Evolutionary conservation across 805 yeast species (phyloP).

Genomic region (Lipomyces starkeyi): DNA sequence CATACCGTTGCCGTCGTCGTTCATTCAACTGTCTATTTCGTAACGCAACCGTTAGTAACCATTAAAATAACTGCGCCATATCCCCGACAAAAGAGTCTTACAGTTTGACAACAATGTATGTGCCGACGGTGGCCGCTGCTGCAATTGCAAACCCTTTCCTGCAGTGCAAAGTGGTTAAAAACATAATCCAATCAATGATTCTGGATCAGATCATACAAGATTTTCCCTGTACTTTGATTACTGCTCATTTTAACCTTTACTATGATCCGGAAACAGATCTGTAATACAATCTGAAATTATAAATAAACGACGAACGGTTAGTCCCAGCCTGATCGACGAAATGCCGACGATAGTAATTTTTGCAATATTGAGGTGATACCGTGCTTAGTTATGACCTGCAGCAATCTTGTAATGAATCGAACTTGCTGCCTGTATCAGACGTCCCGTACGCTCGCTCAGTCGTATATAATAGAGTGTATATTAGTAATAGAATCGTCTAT

Average conservation of each 20-base stretch:
- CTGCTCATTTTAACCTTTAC: background rate
- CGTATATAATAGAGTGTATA: background rate
- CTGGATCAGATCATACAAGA: background rate
- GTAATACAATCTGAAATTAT: background rate
- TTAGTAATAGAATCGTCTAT: background rate
- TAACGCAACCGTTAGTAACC: background rate
- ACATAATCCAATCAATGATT: background rate
- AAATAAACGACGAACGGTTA: no score
- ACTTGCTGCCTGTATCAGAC: background rate
- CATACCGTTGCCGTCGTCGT: constrained; percentile 21
- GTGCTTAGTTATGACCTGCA: background rate
- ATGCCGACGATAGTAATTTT: no score
- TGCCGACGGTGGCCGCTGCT: constrained; percentile 20
- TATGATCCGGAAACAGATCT: background rate
- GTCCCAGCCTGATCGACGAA: no score
- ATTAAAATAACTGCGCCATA: background rate
- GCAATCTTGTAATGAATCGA: background rate
- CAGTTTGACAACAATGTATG: constrained; percentile 23
- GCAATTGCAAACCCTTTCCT: constrained; percentile 8
- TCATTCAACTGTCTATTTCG: constrained; percentile 20
- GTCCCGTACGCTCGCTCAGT: background rate
- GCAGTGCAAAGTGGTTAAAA: background rate
- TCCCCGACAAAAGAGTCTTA: constrained; percentile 7
- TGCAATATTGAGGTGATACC: no score
- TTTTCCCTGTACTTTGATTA: background rate